These are phyloP conservation scores for Flaveria brownii DNA, from an alignment of 129 eudicot species.

Conservation along the genomic window DNA sequence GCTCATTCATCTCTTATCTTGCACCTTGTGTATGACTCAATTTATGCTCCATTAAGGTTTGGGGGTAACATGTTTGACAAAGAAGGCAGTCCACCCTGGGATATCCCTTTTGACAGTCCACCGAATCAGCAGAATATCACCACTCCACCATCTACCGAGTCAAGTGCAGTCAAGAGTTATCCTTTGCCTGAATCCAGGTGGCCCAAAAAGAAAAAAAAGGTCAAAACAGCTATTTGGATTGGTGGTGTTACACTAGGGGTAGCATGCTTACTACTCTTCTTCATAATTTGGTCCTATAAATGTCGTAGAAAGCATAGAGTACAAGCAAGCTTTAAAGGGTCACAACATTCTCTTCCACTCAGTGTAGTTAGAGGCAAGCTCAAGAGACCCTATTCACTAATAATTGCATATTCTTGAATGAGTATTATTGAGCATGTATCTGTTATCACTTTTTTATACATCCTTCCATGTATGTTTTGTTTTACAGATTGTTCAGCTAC, in stretches of 20 bases:
- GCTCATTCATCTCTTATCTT: neutral
- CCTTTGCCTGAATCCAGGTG: constrained; percentile 38
- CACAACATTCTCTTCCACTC: constrained; percentile 51
- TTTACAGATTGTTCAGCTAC: constrained; percentile 43
- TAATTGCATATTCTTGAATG: constrained; percentile 6
- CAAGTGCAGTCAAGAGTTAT: constrained; percentile 61
- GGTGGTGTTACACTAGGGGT: constrained; percentile 48
- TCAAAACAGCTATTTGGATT: constrained; percentile 38
- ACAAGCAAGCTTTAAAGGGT: constrained; percentile 37
- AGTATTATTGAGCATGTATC: neutral
- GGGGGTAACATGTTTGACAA: constrained; percentile 68
- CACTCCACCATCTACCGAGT: constrained; percentile 69
- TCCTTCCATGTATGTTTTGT: neutral
- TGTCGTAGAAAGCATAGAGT: constrained; percentile 31
- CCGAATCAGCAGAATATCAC: constrained; percentile 49
- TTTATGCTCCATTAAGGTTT: constrained; percentile 41
- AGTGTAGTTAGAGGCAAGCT: constrained; percentile 58
- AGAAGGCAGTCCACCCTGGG: constrained; percentile 81
- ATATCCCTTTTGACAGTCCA: constrained; percentile 50
- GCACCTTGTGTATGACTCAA: neutral
- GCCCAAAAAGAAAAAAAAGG: constrained; percentile 45
- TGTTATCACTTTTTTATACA: neutral
- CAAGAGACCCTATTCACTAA: neutral
- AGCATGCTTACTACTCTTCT: constrained; percentile 40
- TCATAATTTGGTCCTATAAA: constrained; percentile 36